Conservation (phyloP, 345 rosid species). For the Noccaea caerulescens region DNA sequence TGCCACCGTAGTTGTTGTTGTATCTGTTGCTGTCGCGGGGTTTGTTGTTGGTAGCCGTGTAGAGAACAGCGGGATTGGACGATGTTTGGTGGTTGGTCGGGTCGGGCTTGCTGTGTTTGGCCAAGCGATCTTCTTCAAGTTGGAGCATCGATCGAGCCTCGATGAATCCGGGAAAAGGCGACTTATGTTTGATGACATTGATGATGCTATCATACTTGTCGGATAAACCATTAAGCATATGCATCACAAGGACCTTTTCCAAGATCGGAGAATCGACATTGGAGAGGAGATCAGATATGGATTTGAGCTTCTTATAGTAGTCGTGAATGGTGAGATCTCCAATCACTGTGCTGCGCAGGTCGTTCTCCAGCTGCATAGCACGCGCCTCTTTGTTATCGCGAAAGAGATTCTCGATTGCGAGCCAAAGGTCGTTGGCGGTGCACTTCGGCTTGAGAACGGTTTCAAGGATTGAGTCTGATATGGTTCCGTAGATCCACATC, state of each 20-base stretch:
- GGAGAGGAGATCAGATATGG: neutral
- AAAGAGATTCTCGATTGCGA: neutral
- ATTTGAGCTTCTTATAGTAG: too few species aligned
- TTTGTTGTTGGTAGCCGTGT: too few species aligned
- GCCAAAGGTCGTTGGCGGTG: neutral
- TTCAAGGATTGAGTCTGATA: neutral
- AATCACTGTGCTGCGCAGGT: too few species aligned
- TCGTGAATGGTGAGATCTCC: too few species aligned
- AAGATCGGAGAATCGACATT: neutral
- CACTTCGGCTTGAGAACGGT: neutral
- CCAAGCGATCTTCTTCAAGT: neutral
- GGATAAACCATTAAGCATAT: neutral
- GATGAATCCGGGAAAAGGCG: neutral
- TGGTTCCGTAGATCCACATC: neutral
- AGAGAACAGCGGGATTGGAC: too few species aligned
- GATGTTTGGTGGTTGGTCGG: too few species aligned
- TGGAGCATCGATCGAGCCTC: neutral
- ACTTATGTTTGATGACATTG: neutral
- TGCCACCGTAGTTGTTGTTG: too few species aligned
- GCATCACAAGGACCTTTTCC: neutral
- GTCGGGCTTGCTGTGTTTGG: too few species aligned
- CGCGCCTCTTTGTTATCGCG: neutral
- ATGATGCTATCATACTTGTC: neutral
- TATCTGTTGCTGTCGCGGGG: too few species aligned
- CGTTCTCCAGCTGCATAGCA: too few species aligned